phyloP scores from a whole-genome alignment of 495 filamentous ascomycete species.

The Podospora fimiseda region DNA sequence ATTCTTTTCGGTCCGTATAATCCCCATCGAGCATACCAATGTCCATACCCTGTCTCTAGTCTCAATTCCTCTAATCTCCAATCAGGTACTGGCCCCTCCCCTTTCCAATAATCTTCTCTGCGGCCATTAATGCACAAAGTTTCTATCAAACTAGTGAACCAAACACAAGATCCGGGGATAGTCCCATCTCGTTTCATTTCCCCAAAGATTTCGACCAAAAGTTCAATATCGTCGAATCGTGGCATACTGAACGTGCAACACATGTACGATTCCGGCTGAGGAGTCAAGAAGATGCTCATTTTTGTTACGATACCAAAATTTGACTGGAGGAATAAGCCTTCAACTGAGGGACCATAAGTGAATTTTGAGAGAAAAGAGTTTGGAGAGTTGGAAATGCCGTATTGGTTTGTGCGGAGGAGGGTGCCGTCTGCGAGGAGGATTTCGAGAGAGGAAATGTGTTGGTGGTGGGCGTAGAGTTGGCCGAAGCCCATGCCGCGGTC shows the following conservation, averaged over 20 bases:
- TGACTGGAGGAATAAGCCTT: constrained; percentile 45
- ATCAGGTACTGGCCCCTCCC: constrained; percentile 40
- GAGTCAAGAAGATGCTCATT: constrained; percentile 41
- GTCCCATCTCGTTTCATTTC: constrained; percentile 34
- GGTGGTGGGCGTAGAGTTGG: constrained; percentile 44
- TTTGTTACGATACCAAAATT: constrained; percentile 47
- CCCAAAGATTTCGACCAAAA: constrained; percentile 35
- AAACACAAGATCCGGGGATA: constrained; percentile 33
- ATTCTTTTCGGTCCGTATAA: constrained; percentile 40
- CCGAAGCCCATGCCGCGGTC: constrained; percentile 42
- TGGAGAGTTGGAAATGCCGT: constrained; percentile 36
- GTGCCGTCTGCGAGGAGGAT: constrained; percentile 45
- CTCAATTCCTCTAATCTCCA: constrained; percentile 39
- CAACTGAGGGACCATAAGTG: constrained; percentile 42
- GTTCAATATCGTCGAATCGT: constrained; percentile 39
- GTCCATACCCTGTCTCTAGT: constrained; percentile 35
- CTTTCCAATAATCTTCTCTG: constrained; percentile 39
- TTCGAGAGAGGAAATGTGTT: constrained; percentile 42
- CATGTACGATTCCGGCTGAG: constrained; percentile 45
- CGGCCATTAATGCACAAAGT: constrained; percentile 42
- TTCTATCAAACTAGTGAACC: constrained; percentile 42
- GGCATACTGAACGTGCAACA: constrained; percentile 44
- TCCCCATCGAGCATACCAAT: constrained; percentile 43
- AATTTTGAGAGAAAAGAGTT: constrained; percentile 42
- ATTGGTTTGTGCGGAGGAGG: constrained; percentile 46